A percentile compares a stretch with the other conserved stretches of the same genome.
These are phyloP conservation scores for Tetrahymena malaccensis DNA, from an alignment of 73 alveolate species.

Conservation along the genomic window DNA sequence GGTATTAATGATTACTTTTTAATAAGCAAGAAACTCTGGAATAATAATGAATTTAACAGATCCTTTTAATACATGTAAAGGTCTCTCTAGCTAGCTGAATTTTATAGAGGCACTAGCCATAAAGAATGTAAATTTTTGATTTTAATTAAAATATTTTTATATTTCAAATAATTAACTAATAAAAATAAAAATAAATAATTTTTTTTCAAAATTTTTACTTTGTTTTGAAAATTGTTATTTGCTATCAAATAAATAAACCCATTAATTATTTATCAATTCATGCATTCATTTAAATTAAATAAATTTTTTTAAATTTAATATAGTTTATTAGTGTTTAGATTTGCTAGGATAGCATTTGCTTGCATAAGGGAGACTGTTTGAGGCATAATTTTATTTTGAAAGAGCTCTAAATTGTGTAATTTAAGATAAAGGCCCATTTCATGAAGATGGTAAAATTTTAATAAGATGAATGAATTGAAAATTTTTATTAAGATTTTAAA, in stretches of 20 bases:
- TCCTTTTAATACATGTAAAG: not conserved
- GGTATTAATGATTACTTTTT: not conserved
- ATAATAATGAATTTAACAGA: not conserved
- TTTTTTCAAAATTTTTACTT: no score
- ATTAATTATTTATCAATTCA: no score
- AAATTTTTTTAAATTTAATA: no score
- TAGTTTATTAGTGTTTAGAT: not conserved
- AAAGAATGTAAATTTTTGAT: not conserved
- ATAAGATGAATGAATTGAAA: not conserved
- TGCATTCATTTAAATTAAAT: no score
- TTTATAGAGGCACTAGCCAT: not conserved
- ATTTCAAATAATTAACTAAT: not conserved
- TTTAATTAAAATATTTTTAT: not conserved
- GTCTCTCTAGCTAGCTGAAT: not conserved
- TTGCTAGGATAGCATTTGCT: not conserved
- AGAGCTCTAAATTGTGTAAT: not conserved
- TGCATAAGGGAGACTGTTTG: not conserved
- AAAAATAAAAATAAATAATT: not conserved
- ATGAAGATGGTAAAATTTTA: not conserved
- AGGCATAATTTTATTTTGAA: not conserved
- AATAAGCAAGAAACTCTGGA: not conserved
- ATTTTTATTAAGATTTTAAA: not conserved
- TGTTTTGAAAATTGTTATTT: no score
- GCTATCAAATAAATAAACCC: no score
- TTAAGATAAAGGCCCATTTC: not conserved